Evolutionary conservation across 2,329 filamentous ascomycete genomes (phyloP).

Genomic region (Ophiostoma sp.): DNA sequence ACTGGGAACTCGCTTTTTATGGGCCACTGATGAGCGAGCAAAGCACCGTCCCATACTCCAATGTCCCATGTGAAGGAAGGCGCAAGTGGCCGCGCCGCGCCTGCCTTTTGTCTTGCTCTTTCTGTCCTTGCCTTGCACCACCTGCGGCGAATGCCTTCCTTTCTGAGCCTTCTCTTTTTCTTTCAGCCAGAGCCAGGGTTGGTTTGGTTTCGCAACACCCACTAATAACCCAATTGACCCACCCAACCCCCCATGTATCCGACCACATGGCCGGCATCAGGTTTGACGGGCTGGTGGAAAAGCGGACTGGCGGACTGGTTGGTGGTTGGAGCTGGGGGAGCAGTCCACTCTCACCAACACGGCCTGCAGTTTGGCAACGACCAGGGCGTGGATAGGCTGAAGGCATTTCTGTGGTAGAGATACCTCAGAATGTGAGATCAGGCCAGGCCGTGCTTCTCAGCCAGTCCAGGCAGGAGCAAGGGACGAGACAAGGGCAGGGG

Average conservation of each 20-base stretch:
- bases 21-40: neutral
- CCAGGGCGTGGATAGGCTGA: constrained; percentile 6
- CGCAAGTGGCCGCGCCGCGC: neutral
- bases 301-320: neutral
- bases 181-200: neutral
- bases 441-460: neutral
- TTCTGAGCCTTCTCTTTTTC: neutral
- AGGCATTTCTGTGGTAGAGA: neutral
- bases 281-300: constrained; percentile 2
- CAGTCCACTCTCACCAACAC: neutral
- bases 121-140: constrained; percentile 1
- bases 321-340: constrained; percentile 26
- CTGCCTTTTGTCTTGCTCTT: neutral
- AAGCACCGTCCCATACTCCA: constrained; percentile 15
- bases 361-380: neutral
- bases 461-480: constrained; percentile 12
- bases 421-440: neutral
- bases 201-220: neutral
- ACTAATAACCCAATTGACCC: neutral
- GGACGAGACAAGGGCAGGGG: constrained; percentile 2
- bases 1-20: neutral
- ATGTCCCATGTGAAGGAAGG: constrained; percentile 15
- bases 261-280: constrained; percentile 39
- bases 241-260: constrained; percentile 25
- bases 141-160: constrained; percentile 12